Evolutionary conservation across 2,329 filamentous ascomycete genomes (phyloP).

Genomic region (Hypocrella siamensis): DNA sequence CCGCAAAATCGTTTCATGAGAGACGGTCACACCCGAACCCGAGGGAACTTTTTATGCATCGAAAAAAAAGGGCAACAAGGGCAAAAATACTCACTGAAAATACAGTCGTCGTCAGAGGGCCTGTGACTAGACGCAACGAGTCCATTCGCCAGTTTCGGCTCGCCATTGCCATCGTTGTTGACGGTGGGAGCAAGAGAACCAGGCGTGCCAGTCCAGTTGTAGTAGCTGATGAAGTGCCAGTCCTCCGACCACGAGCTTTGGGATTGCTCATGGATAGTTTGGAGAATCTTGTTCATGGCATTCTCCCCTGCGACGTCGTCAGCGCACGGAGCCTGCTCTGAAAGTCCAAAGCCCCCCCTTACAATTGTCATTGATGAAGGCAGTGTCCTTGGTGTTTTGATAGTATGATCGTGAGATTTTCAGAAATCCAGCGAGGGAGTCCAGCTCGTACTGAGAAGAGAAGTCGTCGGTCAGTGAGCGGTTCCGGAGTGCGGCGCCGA

Average conservation of each 20-base stretch:
- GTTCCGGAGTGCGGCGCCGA: too few relatives aligned
- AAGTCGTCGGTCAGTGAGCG: too few relatives aligned
- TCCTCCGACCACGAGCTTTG: conserved; percentile 11
- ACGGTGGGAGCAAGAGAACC: conserved; percentile 21
- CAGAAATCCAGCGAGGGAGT: conserved; percentile 78
- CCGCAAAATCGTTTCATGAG: not conserved
- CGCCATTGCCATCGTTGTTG: conserved; percentile 56
- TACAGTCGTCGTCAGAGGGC: conserved; percentile 70
- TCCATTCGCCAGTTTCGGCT: conserved; percentile 61
- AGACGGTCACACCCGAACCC: not conserved
- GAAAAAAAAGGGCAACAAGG: too few relatives aligned
- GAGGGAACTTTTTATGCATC: too few relatives aligned
- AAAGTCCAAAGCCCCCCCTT: not conserved
- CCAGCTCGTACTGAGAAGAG: conserved; percentile 76
- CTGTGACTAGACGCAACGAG: conserved; percentile 68
- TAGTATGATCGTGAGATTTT: conserved; percentile 66
- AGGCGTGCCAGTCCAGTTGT: conserved; percentile 13
- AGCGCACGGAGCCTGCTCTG: conserved; percentile 7
- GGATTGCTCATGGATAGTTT: conserved; percentile 11
- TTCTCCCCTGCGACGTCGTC: conserved; percentile 52
- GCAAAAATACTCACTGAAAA: conserved; percentile 33
- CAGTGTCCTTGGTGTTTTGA: conserved; percentile 49
- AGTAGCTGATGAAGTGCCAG: conserved; percentile 13
- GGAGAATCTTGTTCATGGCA: conserved; percentile 26
- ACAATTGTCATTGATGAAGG: conserved; percentile 37